phyloP scores from a whole-genome alignment of 2,329 filamentous ascomycete species.

The Hansfordia pulvinata region DNA sequence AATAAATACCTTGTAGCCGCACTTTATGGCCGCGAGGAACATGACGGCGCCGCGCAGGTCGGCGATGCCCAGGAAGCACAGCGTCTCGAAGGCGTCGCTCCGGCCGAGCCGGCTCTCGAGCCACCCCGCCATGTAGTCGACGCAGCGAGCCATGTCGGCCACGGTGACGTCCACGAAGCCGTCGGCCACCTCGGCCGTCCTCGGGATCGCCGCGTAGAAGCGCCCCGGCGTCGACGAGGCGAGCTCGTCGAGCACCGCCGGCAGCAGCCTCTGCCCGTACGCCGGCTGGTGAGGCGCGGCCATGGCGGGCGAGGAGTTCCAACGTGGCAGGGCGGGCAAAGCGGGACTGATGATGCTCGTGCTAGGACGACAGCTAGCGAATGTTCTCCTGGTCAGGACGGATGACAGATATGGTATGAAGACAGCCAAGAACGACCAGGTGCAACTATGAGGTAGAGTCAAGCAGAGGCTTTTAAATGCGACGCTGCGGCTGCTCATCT shows the following conservation, averaged over 20 bases:
- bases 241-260: constrained; percentile 7
- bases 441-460: too few relatives aligned
- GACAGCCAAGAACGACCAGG: too few relatives aligned
- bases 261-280: constrained; percentile 9
- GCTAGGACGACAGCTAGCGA: too few relatives aligned
- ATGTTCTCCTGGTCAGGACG: too few relatives aligned
- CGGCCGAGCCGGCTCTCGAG: constrained; percentile 10
- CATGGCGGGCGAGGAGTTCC: too few relatives aligned
- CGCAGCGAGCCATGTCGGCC: constrained; percentile 8
- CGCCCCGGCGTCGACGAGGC: constrained; percentile 4
- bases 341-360: too few relatives aligned
- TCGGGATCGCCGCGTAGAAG: constrained; percentile 10
- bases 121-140: constrained; percentile 15
- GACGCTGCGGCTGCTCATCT: too few relatives aligned
- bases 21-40: constrained; percentile 20
- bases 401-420: too few relatives aligned
- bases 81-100: constrained; percentile 12
- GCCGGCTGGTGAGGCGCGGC: too few relatives aligned
- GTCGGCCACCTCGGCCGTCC: constrained; percentile 5
- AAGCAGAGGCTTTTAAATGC: too few relatives aligned
- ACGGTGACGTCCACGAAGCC: constrained; percentile 10
- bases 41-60: constrained; percentile 19
- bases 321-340: too few relatives aligned
- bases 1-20: constrained; percentile 18
- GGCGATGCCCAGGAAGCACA: constrained; percentile 12